Percentiles rank a stretch among this genome's conserved stretches.
These are phyloP conservation scores for Fraxinus dipetala DNA, from an alignment of 305 asterid species.

Conservation along the genomic window DNA sequence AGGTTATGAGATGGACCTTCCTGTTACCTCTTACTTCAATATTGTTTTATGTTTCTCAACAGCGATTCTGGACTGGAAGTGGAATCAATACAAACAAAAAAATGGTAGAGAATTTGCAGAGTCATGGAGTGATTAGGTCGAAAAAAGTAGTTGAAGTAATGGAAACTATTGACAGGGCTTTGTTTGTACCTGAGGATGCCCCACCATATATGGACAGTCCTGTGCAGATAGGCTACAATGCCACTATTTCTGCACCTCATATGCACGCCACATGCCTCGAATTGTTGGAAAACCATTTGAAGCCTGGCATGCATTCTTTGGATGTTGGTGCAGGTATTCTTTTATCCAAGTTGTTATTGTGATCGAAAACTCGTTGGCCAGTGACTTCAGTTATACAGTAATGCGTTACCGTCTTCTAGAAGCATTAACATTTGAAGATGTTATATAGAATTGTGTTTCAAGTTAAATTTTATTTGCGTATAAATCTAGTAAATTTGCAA, in stretches of 20 bases:
- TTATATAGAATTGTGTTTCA: neutral
- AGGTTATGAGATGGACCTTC: conserved; percentile 23
- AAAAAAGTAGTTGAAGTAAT: conserved; percentile 71
- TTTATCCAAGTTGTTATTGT: neutral
- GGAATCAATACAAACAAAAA: conserved; percentile 47
- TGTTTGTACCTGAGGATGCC: conserved; percentile 77
- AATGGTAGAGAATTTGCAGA: conserved; percentile 61
- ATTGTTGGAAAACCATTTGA: conserved; percentile 73
- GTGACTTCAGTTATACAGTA: neutral
- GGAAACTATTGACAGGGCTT: conserved; percentile 82
- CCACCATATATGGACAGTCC: conserved; percentile 79
- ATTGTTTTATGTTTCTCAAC: conserved; percentile 44
- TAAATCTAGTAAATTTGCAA: neutral
- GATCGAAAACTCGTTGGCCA: neutral
- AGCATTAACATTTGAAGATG: neutral
- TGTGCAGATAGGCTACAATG: conserved; percentile 82
- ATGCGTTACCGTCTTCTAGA: neutral
- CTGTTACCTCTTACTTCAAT: conserved; percentile 34
- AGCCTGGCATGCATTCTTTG: conserved; percentile 87
- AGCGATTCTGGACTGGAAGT: conserved; percentile 63
- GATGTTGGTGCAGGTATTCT: conserved; percentile 88
- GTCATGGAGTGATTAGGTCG: conserved; percentile 55
- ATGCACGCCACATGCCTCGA: conserved; percentile 98
- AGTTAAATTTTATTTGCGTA: neutral
- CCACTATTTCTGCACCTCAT: conserved; percentile 96